Base-by-base conservation (phyloP, 2,329 filamentous ascomycete species). In the Stylonectria norvegica region DNA sequence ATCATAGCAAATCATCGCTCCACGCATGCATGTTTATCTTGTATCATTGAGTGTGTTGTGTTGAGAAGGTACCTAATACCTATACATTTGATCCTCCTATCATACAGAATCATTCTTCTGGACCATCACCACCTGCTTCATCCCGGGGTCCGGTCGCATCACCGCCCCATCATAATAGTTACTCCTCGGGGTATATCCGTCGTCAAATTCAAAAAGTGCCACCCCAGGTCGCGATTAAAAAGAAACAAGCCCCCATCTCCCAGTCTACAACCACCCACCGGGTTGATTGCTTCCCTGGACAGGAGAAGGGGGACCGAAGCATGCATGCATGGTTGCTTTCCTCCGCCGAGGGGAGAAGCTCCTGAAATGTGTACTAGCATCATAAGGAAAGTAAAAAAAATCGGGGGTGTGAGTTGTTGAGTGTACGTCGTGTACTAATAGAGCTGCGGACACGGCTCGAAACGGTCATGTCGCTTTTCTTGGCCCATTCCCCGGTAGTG, bases 151-250 rank as follows among this genome's bases (percentile, higher is more conserved):
- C 6, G 15, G 30, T 32, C 14, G 30, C 8, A 32, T 32, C 15
- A 25, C 22, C 22, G 12, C 12, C 20, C 46, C 40, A 40, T 53
- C 35, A 44, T 47, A 38, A 47, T 34, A 52, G 42, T 28, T 12
- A 36, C 48, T 40, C 36, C 40, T 46, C 42, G 46, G 56, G 58
- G 58, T 61, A 61, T 61, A 61, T 61, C 58, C 58, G 48, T 60
- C 58, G 49, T 60, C 38, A 45, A 51, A 48, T 44, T 42, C 35
- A 39, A 44, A 46, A 49, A 55, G 53, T 43, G 43, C 43, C 46
- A 40, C 42, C 38, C 16, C 20, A 14, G 1, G 20, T 32, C 15
- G 5, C 30, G 17, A 32, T 5, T 32, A 18, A 19, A 25, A 12
- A 12, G 20, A 25, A 25, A 25, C 17, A 20, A 37, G n/a, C 8